Conservation (phyloP, 192 early-diverging fungal genomes). For the Linnemannia exigua region DNA sequence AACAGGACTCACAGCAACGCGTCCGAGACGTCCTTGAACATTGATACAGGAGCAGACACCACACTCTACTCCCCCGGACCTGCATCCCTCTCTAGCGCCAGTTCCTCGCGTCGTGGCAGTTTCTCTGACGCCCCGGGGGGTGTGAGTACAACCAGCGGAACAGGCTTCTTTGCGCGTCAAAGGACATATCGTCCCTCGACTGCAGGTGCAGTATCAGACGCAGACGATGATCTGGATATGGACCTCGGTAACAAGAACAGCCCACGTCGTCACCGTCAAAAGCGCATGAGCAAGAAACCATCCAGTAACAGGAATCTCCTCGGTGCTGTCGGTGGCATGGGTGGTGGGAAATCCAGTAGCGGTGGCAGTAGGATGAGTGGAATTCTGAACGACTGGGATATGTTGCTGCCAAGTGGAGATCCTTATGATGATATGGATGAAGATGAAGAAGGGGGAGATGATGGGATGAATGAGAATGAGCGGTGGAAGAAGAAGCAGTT, state of each 20-base stretch:
- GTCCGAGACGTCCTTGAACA: conserved; percentile 37
- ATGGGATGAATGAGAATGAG: conserved; percentile 24
- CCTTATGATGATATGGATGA: conserved; percentile 19
- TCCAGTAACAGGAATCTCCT: background rate
- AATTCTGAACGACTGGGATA: conserved; percentile 21
- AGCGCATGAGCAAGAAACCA: background rate
- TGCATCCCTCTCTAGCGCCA: conserved; percentile 26
- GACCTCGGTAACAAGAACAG: conserved; percentile 22
- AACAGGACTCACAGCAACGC: conserved; percentile 32
- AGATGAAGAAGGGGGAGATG: conserved; percentile 2
- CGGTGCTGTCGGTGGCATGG: background rate
- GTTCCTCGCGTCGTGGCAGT: conserved; percentile 33
- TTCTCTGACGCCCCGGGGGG: conserved; percentile 8
- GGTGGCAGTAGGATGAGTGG: background rate
- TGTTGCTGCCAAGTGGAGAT: conserved; percentile 20
- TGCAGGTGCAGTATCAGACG: background rate
- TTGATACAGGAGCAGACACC: conserved; percentile 14
- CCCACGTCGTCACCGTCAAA: conserved; percentile 8
- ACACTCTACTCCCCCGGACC: conserved; percentile 17
- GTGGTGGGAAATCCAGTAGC: background rate
- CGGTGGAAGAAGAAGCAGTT: conserved; percentile 22
- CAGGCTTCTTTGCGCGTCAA: conserved; percentile 19
- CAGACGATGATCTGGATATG: conserved; percentile 13
- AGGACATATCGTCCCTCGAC: background rate
- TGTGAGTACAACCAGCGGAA: background rate